A percentile compares a stretch with the other conserved stretches of the same genome.
These are phyloP conservation scores for Cyclotella sp. DNA, from an alignment of 108 stramenopile genomes.

Conservation along the genomic window DNA sequence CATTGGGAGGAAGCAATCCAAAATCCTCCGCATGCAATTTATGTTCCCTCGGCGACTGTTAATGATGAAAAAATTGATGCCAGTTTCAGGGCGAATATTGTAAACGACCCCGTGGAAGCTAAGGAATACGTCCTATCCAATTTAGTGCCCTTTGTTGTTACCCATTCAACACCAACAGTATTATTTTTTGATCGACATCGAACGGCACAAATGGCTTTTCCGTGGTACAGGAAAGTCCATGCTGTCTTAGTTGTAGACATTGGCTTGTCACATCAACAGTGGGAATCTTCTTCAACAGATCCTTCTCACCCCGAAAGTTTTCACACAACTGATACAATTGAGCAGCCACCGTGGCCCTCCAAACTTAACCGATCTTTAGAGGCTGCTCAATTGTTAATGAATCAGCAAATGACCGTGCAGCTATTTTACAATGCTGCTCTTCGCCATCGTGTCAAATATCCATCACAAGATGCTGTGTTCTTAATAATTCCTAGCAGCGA, in stretches of 20 bases:
- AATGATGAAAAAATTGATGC: background rate
- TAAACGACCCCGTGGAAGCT: slow-evolving; percentile 22
- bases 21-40: slow-evolving; percentile 20
- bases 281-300: slow-evolving; percentile 9
- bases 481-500: slow-evolving; percentile 72
- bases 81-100: slow-evolving; percentile 5
- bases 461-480: slow-evolving; percentile 55
- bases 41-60: slow-evolving; percentile 19
- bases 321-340: background rate
- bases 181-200: slow-evolving; percentile 71
- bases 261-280: slow-evolving; percentile 28
- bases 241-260: slow-evolving; percentile 68
- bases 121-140: slow-evolving; percentile 30
- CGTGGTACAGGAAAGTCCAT: slow-evolving; percentile 60
- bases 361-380: slow-evolving; percentile 26
- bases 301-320: background rate
- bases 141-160: slow-evolving; percentile 39
- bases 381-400: slow-evolving; percentile 16
- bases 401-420: slow-evolving; percentile 43
- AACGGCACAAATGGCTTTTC: slow-evolving; percentile 71
- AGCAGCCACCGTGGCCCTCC: slow-evolving; percentile 23
- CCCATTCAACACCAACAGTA: slow-evolving; percentile 59
- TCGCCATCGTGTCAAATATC: slow-evolving; percentile 28
- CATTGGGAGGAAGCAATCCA: slow-evolving; percentile 34
- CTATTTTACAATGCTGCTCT: slow-evolving; percentile 57